phyloP scores from a whole-genome alignment of 768 basidiomycete species.

The Rhodosporidiobolus sp. region DNA sequence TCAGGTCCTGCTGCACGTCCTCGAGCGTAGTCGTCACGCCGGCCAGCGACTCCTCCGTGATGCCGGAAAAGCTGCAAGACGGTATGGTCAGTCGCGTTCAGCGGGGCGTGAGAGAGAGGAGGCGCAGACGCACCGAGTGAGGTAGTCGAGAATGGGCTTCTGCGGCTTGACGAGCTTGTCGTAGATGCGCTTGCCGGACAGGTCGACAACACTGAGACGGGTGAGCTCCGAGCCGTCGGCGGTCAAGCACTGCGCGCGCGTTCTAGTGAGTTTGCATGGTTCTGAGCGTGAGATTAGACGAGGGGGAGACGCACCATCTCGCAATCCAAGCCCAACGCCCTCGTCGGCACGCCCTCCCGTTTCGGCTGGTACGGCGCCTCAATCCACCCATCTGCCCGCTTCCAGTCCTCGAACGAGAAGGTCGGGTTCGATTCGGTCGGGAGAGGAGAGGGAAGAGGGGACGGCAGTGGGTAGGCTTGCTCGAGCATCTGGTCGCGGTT shows the following conservation, averaged over 20 bases:
- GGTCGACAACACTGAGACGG: slow-evolving; percentile 79
- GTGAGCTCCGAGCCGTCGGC: slow-evolving; percentile 87
- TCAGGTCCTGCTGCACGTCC: slow-evolving; percentile 69
- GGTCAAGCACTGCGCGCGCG: slow-evolving; percentile 67
- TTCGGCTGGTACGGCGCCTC: slow-evolving; percentile 63
- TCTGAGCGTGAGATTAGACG: too few relatives aligned
- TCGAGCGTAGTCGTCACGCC: slow-evolving; percentile 72
- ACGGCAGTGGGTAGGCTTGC: slow-evolving; percentile 86
- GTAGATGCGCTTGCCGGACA: slow-evolving; percentile 69
- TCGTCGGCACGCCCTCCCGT: slow-evolving; percentile 39
- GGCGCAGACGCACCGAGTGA: slow-evolving; percentile 65
- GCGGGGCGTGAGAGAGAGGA: too few relatives aligned
- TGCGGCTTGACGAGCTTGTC: slow-evolving; percentile 86
- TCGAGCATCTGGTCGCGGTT: slow-evolving; percentile 84
- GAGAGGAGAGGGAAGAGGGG: slow-evolving; percentile 58
- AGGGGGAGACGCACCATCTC: slow-evolving; percentile 70
- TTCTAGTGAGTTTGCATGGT: neutral
- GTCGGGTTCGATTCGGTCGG: slow-evolving; percentile 41
- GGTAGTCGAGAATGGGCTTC: slow-evolving; percentile 80
- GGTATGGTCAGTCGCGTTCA: neutral
- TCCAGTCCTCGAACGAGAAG: slow-evolving; percentile 38
- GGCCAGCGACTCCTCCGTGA: slow-evolving; percentile 69
- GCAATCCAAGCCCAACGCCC: slow-evolving; percentile 83
- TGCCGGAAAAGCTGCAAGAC: slow-evolving; percentile 76
- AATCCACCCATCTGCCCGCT: slow-evolving; percentile 62